Percentiles rank a stretch among this genome's conserved stretches.
phyloP scores from a whole-genome alignment of 139 green algal species.

The Trebouxia sp. region DNA sequence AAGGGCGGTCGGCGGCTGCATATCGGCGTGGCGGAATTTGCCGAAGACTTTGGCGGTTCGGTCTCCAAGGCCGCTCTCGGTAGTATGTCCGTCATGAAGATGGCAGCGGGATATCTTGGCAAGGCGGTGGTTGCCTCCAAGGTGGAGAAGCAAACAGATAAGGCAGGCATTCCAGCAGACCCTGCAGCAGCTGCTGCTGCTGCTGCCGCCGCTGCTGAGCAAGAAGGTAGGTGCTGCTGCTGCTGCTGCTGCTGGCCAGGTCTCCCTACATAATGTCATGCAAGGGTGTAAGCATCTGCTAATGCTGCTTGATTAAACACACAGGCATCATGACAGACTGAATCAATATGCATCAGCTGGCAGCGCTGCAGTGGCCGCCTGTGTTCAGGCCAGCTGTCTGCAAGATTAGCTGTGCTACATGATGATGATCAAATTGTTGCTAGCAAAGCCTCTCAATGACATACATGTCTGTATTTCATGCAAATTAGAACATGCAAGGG shows the following conservation, averaged over 20 bases:
- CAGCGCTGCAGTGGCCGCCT: too few species aligned
- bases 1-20: constrained; percentile 60
- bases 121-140: constrained; percentile 20
- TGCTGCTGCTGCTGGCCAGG: neutral
- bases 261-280: neutral
- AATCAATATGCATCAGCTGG: too few species aligned
- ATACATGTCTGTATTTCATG: neutral
- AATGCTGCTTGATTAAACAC: too few species aligned
- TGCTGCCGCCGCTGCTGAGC: neutral
- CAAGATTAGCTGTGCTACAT: neutral
- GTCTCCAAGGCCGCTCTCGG: constrained; percentile 30
- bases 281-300: too few species aligned
- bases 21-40: constrained; percentile 48
- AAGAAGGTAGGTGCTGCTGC: constrained; percentile 2
- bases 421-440: neutral
- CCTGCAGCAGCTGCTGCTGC: neutral
- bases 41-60: constrained; percentile 48
- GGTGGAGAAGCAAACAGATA: constrained; percentile 16
- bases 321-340: too few species aligned
- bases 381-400: neutral
- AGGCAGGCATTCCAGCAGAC: neutral
- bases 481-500: neutral
- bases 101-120: constrained; percentile 23
- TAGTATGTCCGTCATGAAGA: constrained; percentile 26
- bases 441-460: neutral